Conservation (phyloP, 805 yeast genomes). For the Spathaspora gorwiae region DNA sequence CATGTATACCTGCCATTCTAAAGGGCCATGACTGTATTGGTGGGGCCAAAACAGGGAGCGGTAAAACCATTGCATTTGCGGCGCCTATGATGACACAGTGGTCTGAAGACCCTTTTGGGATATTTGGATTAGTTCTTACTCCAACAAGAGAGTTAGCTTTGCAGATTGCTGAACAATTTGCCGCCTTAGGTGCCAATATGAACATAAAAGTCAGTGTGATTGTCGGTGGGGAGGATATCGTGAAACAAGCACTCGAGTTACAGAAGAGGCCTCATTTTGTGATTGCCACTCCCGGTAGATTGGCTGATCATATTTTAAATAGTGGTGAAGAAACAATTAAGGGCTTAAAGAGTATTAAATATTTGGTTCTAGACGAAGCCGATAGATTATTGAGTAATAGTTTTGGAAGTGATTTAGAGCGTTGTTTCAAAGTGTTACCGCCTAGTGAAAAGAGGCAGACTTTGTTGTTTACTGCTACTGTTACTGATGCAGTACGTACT, state of each 20-base stretch:
- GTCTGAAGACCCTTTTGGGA: slow-evolving; percentile 94
- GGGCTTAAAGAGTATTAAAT: slow-evolving; percentile 75
- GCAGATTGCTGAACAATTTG: slow-evolving; percentile 95
- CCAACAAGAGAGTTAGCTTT: slow-evolving; percentile 93
- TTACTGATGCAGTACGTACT: slow-evolving; percentile 85
- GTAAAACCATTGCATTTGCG: slow-evolving; percentile 96
- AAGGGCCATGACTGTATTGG: slow-evolving; percentile 91
- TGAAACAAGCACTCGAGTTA: slow-evolving; percentile 78
- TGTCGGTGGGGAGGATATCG: slow-evolving; percentile 94
- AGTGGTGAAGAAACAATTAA: slow-evolving; percentile 85
- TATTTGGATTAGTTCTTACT: slow-evolving; percentile 82
- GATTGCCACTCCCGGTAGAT: slow-evolving; percentile 94
- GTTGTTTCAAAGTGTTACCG: slow-evolving; percentile 72
- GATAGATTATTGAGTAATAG: slow-evolving; percentile 84
- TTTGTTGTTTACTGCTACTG: slow-evolving; percentile 88
- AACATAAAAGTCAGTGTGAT: slow-evolving; percentile 77
- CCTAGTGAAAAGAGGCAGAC: slow-evolving; percentile 75
- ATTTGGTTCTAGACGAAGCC: slow-evolving; percentile 90
- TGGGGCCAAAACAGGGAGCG: slow-evolving; percentile 97
- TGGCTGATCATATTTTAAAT: slow-evolving; percentile 84
- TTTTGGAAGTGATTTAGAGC: slow-evolving; percentile 71
- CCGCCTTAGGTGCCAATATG: slow-evolving; percentile 87
- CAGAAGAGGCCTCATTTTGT: slow-evolving; percentile 88
- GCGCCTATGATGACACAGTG: slow-evolving; percentile 94
- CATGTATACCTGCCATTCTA: slow-evolving; percentile 84